Percentiles rank a stretch among this genome's conserved stretches.
phyloP scores from a whole-genome alignment of 2,329 filamentous ascomycete genomes.

The Emergomyces orientalis region DNA sequence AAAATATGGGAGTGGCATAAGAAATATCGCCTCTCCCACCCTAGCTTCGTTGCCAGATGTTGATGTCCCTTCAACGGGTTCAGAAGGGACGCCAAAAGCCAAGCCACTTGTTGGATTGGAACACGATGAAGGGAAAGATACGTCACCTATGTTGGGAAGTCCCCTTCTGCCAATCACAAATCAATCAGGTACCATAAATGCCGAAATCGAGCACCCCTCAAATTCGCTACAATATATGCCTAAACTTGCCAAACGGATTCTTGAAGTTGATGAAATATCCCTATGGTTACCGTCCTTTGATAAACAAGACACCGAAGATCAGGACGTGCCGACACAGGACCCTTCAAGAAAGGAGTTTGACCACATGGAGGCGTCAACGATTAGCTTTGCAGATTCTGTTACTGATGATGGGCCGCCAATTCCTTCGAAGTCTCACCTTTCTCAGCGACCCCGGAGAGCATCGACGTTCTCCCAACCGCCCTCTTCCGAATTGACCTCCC shows the following conservation, averaged over 20 bases:
- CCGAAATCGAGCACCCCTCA: background rate
- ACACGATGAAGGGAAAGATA: slow-evolving; percentile 11
- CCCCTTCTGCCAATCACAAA: slow-evolving; percentile 10
- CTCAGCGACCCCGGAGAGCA: background rate
- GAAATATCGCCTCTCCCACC: slow-evolving; percentile 5
- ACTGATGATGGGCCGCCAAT: slow-evolving; percentile 12
- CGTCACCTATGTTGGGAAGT: slow-evolving; percentile 7
- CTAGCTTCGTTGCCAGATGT: background rate
- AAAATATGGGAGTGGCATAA: slow-evolving; percentile 14
- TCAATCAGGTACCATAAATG: background rate
- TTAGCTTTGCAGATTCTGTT: slow-evolving; percentile 18
- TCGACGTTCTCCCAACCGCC: background rate
- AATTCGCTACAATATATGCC: slow-evolving; percentile 17
- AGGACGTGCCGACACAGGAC: slow-evolving; percentile 9
- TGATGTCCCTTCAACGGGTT: slow-evolving; percentile 1
- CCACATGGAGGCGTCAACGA: slow-evolving; percentile 19
- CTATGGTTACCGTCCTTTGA: slow-evolving; percentile 29
- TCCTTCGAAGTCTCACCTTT: background rate
- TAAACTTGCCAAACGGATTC: slow-evolving; percentile 28
- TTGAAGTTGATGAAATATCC: slow-evolving; percentile 27
- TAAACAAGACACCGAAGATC: slow-evolving; percentile 11
- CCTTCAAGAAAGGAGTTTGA: slow-evolving; percentile 13
- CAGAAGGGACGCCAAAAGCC: slow-evolving; percentile 25
- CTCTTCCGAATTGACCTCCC: background rate
- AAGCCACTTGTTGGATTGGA: slow-evolving; percentile 17